These are phyloP conservation scores for Tubosaeta sp. DNA, from an alignment of 768 basidiomycete genomes.

Conservation along the genomic window DNA sequence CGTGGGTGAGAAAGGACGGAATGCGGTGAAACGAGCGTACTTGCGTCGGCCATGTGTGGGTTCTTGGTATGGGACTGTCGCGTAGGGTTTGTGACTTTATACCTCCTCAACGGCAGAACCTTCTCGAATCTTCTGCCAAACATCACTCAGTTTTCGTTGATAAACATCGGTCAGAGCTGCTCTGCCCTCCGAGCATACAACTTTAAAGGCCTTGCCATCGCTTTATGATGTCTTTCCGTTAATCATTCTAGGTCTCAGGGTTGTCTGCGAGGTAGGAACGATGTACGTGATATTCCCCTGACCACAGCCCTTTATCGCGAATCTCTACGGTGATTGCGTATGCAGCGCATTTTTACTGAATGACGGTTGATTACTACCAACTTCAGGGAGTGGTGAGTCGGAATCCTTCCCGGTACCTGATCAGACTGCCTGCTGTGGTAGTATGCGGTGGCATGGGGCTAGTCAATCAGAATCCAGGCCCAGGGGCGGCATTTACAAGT, in stretches of 20 bases:
- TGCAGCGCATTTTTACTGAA: background rate
- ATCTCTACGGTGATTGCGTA: background rate
- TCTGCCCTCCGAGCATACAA: background rate
- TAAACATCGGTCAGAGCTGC: background rate
- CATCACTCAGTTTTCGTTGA: background rate
- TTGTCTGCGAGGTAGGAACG: background rate
- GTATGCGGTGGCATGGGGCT: background rate
- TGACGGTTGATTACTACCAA: background rate
- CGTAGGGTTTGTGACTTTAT: conserved; percentile 11
- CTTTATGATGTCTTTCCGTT: background rate
- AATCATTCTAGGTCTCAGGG: background rate
- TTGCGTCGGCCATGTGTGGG: conserved; percentile 33
- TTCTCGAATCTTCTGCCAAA: conserved; percentile 30
- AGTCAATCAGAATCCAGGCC: background rate
- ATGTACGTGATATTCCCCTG: background rate
- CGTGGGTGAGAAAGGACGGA: conserved; percentile 17
- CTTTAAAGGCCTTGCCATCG: background rate
- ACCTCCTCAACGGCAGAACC: conserved; percentile 18
- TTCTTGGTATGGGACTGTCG: background rate
- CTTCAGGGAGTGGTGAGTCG: background rate
- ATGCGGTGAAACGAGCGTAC: conserved; percentile 8
- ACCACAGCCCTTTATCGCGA: background rate
- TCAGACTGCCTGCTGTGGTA: background rate
- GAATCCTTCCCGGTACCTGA: background rate
- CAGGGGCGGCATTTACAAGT: background rate